Percentiles rank a stretch among this genome's conserved stretches.
These are phyloP conservation scores for Opeltia flavorubescens DNA, from an alignment of 495 filamentous ascomycete genomes.

Conservation along the genomic window DNA sequence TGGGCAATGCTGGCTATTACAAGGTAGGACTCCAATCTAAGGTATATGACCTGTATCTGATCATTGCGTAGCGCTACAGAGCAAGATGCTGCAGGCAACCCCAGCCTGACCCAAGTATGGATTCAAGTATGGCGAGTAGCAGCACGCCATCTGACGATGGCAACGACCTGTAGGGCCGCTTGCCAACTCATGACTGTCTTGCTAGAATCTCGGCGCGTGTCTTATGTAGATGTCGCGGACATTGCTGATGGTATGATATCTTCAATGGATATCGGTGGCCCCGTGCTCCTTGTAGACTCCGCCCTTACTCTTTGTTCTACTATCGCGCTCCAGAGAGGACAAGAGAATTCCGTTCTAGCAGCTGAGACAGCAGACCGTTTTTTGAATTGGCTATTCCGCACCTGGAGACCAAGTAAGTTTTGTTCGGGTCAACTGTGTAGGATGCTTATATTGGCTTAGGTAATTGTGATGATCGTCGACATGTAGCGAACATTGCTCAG, in stretches of 20 bases:
- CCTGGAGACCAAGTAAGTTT: slow-evolving; percentile 60
- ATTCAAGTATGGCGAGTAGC: slow-evolving; percentile 61
- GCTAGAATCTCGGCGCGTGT: slow-evolving; percentile 45
- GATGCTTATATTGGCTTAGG: slow-evolving; percentile 9
- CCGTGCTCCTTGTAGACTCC: slow-evolving; percentile 63
- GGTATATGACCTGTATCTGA: slow-evolving; percentile 10
- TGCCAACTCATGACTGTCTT: slow-evolving; percentile 61
- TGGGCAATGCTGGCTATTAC: slow-evolving; percentile 56
- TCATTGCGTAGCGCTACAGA: slow-evolving; percentile 28
- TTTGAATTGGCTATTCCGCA: slow-evolving; percentile 63
- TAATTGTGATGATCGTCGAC: slow-evolving; percentile 21
- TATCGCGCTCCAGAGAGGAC: slow-evolving; percentile 41
- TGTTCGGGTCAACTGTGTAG: not conserved
- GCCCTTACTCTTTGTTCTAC: slow-evolving; percentile 59
- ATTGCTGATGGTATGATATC: slow-evolving; percentile 54
- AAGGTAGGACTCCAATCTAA: slow-evolving; percentile 27
- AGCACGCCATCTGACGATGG: slow-evolving; percentile 53
- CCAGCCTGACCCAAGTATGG: slow-evolving; percentile 39
- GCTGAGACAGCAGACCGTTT: slow-evolving; percentile 52
- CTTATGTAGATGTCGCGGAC: slow-evolving; percentile 46
- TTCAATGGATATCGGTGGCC: slow-evolving; percentile 67
- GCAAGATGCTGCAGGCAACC: slow-evolving; percentile 22
- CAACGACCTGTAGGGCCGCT: slow-evolving; percentile 60
- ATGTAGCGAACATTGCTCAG: slow-evolving; percentile 20
- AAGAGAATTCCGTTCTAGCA: slow-evolving; percentile 48